Evolutionary conservation across 1,139 yeast species (phyloP).

Genomic region (Yamadazyma epiphylla): DNA sequence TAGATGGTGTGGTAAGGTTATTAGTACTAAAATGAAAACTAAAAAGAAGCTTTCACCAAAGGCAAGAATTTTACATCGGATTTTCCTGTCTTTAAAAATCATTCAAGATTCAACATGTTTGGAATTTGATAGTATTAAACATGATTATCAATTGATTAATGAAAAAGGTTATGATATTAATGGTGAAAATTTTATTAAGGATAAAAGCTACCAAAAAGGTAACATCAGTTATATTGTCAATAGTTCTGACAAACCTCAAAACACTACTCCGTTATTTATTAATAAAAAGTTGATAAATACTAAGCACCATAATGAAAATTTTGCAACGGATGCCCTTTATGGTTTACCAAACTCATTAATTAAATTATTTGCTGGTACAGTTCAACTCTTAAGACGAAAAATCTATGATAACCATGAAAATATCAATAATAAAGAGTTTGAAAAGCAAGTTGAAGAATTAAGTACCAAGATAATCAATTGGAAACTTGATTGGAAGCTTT

Average conservation of each 20-base stretch:
- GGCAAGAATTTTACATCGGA: constrained; percentile 73
- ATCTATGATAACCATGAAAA: constrained; percentile 47
- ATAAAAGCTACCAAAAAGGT: constrained; percentile 10
- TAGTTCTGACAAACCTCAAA: constrained; percentile 5
- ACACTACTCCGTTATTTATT: constrained; percentile 40
- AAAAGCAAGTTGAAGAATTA: constrained; percentile 42
- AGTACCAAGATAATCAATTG: constrained; percentile 55
- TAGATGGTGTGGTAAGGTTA: constrained; percentile 72
- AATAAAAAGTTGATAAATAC: constrained; percentile 43
- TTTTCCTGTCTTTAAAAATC: constrained; percentile 69
- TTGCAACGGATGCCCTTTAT: constrained; percentile 77
- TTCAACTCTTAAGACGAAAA: constrained; percentile 59
- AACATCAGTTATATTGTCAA: constrained; percentile 11
- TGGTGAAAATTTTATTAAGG: constrained; percentile 40
- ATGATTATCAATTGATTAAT: constrained; percentile 28
- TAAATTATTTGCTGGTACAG: constrained; percentile 65
- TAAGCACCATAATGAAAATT: constrained; percentile 48
- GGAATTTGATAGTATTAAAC: constrained; percentile 38
- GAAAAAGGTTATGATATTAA: constrained; percentile 38
- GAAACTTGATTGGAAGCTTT: constrained; percentile 64
- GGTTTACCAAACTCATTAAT: constrained; percentile 83
- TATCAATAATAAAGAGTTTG: constrained; percentile 32
- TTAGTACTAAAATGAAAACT: constrained; percentile 61
- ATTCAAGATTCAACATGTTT: constrained; percentile 72
- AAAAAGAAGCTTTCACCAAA: constrained; percentile 70